Evolutionary conservation across 768 basidiomycete genomes (phyloP), one percentile per base, ranked within the genome.

Genomic region (Tricholoma terreum): DNA sequence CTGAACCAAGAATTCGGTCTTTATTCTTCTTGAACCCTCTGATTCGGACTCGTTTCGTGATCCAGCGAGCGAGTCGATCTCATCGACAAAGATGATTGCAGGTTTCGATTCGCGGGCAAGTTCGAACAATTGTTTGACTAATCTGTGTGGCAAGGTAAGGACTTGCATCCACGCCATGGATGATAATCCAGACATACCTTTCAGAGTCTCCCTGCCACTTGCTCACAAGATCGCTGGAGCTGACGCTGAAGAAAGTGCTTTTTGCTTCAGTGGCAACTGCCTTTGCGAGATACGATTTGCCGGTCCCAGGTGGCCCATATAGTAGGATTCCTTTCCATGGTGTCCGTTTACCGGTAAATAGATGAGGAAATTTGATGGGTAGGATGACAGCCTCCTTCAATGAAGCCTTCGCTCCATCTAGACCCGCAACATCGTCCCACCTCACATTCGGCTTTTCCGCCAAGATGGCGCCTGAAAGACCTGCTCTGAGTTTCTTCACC

Each of bases 131-230:
- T 98, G 94, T 71, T 93, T 94, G 49, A 99, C 97, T 50, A 98
- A 80, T 68, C 94, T 96, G 57, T 46, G 24, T 57, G 52, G 40
- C 30, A 46, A 12, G 43, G 51, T 15, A 21, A 46, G 36, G 42
- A 14, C 50, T 30, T 52, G 21, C 45, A 58, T 15, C 35, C 38
- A n/a, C n/a, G 34, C 34, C 10, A 24, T 53, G 24, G 14, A 10
- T n/a, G 57, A 43, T 22, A 31, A 40, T n/a, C 22, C 5, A 21
- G 1, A 71, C 85, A 69, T 59, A 91, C 94, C 96, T 79, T 75
- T 98, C 96, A 4, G 93, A 95, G 73, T 99, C 97, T 57, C 97
- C 97, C 77, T 98, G 97, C 97, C 97, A 99, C 71, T 98, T 99
- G 72, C 93, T 95, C 55, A 98, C 97, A 55, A 99, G 79, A 68